Conservation (phyloP, 164 flowering plant species). For the Umbilicus rupestris region DNA sequence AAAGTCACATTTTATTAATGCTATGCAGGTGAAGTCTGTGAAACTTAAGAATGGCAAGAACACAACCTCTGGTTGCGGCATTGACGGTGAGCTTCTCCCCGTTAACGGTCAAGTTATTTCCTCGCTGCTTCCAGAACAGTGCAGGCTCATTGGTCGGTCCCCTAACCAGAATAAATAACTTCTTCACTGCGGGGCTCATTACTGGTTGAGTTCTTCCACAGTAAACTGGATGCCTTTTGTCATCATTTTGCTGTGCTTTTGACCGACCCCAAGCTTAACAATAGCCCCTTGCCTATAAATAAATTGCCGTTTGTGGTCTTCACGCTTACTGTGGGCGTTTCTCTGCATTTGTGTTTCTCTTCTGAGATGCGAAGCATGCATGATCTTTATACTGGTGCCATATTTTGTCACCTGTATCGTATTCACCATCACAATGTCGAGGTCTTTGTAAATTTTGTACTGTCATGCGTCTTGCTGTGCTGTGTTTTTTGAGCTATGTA, state of each 20-base stretch:
- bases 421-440: not conserved
- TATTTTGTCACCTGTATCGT: not conserved
- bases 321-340: too few relatives aligned
- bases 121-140: conserved; percentile 88
- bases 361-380: too few relatives aligned
- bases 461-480: too few relatives aligned
- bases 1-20: conserved; percentile 1
- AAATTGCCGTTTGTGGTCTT: too few relatives aligned
- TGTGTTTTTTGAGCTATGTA: not conserved
- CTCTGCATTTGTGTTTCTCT: too few relatives aligned
- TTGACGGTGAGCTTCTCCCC: conserved; percentile 82
- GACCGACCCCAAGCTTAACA: too few relatives aligned
- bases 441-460: not conserved
- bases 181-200: not conserved
- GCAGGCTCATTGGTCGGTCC: conserved; percentile 85
- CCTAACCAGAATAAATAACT: conserved; percentile 24
- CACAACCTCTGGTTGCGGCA: conserved; percentile 73
- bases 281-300: too few relatives aligned
- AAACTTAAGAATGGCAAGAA: conserved; percentile 70
- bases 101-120: conserved; percentile 70
- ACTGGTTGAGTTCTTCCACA: too few relatives aligned
- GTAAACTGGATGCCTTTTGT: too few relatives aligned
- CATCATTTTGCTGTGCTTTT: too few relatives aligned
- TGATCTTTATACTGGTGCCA: too few relatives aligned
- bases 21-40: conserved; percentile 80